Evolutionary conservation across 2,329 filamentous ascomycete species (phyloP).

Genomic region (Sclerotiophoma versabilis): DNA sequence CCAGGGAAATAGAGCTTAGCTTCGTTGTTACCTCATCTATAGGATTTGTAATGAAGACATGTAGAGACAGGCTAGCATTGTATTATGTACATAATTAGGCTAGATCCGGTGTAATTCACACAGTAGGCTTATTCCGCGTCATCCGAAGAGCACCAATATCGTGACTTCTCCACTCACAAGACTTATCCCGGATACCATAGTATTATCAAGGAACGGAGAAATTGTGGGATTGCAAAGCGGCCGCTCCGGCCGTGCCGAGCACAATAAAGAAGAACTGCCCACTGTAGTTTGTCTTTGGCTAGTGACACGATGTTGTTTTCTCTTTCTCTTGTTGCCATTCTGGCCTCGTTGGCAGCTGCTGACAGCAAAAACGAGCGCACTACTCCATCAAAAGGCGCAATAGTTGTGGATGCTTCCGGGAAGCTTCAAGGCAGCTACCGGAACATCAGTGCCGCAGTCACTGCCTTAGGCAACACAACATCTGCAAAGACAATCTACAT

Average conservation of each 20-base stretch:
- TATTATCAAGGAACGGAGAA: conserved; percentile 9
- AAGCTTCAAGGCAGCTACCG: conserved; percentile 21
- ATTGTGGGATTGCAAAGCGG: conserved; percentile 1
- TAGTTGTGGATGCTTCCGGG: conserved; percentile 28
- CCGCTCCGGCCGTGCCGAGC: not conserved
- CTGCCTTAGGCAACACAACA: conserved; percentile 19
- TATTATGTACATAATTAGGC: too few species aligned
- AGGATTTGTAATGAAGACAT: too few species aligned
- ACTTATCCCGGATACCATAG: too few species aligned
- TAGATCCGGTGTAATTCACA: too few species aligned
- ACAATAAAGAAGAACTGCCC: not conserved
- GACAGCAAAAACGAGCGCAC: conserved; percentile 21
- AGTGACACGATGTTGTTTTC: conserved; percentile 5
- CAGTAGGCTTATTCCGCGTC: too few species aligned
- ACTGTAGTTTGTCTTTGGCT: too few species aligned
- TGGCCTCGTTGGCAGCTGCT: not conserved
- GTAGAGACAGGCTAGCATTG: too few species aligned
- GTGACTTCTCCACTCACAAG: too few species aligned
- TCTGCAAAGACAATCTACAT: conserved; percentile 60
- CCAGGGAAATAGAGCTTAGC: too few species aligned
- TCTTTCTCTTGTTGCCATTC: not conserved
- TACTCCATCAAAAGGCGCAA: conserved; percentile 19
- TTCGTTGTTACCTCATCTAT: too few species aligned
- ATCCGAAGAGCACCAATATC: too few species aligned
- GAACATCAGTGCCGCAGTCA: conserved; percentile 27